Evolutionary conservation across 345 rosid species (phyloP), one percentile per base, ranked within the genome.

Genomic region (Noccaea bulbosa): DNA sequence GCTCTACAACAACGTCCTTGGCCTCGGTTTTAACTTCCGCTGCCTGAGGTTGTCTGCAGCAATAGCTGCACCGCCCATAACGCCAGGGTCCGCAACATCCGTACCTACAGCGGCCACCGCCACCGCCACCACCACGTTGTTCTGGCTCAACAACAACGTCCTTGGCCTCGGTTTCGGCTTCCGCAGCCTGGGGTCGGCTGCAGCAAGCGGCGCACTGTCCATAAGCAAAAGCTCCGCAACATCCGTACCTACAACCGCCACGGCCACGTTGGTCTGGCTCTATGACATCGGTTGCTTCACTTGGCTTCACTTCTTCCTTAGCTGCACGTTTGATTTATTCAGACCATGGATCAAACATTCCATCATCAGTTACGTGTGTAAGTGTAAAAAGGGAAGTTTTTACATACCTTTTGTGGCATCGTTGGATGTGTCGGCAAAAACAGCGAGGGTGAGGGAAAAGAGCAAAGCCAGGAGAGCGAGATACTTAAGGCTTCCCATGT

Each of bases 381-480:
- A 34, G 35, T 41, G 6, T 67, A 40, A 47, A 54, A 50, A 7
- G n/a, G 5, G 22, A 51, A 34, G 41, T 4, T 49, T 40, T 51
- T 27, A 27, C 30, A 22, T 45, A 74, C 78, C 78, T 11, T 74
- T 37, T 50, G 69, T 60, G 20, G 67, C 74, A 14, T 75, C 73
- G 15, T 53, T 75, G 50, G 78, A 50, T 60, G 69, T 75, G 35
- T 75, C 73, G 56, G 78, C 73, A 51, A 34, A 61, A 75, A 68
- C 74, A 60, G 63, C 44, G 3, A 75, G 44, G 33, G 69, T 43
- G 45, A 75, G 39, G 48, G 69, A 67, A 16, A 75, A 11, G 64
- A 75, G 50, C 44, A 75, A 68, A 37, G 50, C 64, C 45, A 75
- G 27, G 50, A 68, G 62, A 27, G 63, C 69, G 40, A 75, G 50